Evolutionary conservation across 257 asterid species (phyloP).

Genomic region (Solanum sitiens): DNA sequence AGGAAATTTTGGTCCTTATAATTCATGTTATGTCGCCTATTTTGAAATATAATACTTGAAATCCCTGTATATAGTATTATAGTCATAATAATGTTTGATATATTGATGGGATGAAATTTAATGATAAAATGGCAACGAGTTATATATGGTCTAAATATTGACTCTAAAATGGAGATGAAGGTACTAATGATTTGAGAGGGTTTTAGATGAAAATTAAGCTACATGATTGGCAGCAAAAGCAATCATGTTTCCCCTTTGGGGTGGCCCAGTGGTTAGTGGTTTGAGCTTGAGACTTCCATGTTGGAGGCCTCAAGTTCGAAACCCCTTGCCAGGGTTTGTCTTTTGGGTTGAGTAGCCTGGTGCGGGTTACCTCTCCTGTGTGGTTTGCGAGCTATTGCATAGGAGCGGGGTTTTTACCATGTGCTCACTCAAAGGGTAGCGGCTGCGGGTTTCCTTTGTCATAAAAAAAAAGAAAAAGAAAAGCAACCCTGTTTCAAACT

Average conservation of each 20-base stretch:
- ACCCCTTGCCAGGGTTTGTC: too few relatives aligned
- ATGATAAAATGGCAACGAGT: neutral
- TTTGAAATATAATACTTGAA: neutral
- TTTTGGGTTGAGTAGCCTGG: too few relatives aligned
- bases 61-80: neutral
- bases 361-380: too few relatives aligned
- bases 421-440: too few relatives aligned
- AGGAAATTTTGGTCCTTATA: neutral
- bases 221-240: neutral
- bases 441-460: too few relatives aligned
- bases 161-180: neutral
- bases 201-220: neutral
- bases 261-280: too few relatives aligned
- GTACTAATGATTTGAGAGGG: neutral
- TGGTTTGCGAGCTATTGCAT: too few relatives aligned
- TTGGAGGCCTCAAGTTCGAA: too few relatives aligned
- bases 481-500: too few relatives aligned
- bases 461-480: too few relatives aligned
- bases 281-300: too few relatives aligned
- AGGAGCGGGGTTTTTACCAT: too few relatives aligned
- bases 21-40: neutral
- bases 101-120: neutral
- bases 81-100: neutral
- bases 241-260: neutral
- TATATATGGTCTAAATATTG: neutral